A percentile compares a stretch with the other conserved stretches of the same genome.
These are phyloP conservation scores for Phytophthora pisi DNA, from an alignment of 352 stramenopile species.

Conservation along the genomic window DNA sequence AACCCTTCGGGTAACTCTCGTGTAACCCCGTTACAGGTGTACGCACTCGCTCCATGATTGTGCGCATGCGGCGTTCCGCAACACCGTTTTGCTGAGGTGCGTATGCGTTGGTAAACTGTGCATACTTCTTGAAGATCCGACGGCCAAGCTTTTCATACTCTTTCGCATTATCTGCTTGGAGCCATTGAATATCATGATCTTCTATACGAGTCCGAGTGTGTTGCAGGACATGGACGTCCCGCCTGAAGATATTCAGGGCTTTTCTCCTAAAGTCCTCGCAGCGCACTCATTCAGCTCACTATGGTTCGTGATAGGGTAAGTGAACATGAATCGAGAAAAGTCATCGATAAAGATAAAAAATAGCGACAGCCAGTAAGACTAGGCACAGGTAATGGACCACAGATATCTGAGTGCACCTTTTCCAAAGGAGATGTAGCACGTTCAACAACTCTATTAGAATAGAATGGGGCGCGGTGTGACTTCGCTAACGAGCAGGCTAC, in stretches of 20 bases:
- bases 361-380: slow-evolving; percentile 17
- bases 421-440: slow-evolving; percentile 17
- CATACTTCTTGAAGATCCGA: slow-evolving; percentile 15
- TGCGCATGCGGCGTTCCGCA: slow-evolving; percentile 22
- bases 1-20: slow-evolving; percentile 12
- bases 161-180: slow-evolving; percentile 15
- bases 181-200: slow-evolving; percentile 1
- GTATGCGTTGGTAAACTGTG: slow-evolving; percentile 23
- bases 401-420: slow-evolving; percentile 21
- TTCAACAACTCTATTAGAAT: slow-evolving; percentile 29
- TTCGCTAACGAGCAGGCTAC: slow-evolving; percentile 27
- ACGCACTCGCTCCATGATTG: slow-evolving; percentile 14
- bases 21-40: not conserved
- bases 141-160: slow-evolving; percentile 20
- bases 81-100: slow-evolving; percentile 23
- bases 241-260: slow-evolving; percentile 10
- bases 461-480: slow-evolving; percentile 22
- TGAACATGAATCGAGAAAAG: slow-evolving; percentile 29
- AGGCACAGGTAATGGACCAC: slow-evolving; percentile 14
- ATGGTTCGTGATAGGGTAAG: slow-evolving; percentile 13
- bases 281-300: slow-evolving; percentile 25
- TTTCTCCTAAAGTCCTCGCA: slow-evolving; percentile 13
- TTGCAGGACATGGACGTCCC: slow-evolving; percentile 2
- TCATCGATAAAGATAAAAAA: slow-evolving; percentile 31
- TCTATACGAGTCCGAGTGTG: not conserved